Percentiles rank a stretch among this genome's conserved stretches.
phyloP scores from a whole-genome alignment of 2,329 filamentous ascomycete species.

The Camillea tinctor region DNA sequence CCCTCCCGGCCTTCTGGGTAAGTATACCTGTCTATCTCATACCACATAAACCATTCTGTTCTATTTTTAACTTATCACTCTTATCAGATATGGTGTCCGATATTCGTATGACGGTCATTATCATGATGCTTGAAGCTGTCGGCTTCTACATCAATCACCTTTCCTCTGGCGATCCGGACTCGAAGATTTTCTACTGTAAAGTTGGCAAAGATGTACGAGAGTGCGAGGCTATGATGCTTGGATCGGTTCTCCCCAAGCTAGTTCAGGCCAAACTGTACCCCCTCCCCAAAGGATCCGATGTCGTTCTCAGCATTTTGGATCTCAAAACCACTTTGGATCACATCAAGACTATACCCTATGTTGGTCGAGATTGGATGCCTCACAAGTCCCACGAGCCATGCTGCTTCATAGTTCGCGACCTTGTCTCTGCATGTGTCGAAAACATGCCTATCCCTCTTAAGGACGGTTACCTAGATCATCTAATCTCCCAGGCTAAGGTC shows the following conservation, averaged over 20 bases:
- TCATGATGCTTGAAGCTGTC: constrained; percentile 15
- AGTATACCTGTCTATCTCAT: not conserved
- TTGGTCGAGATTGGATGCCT: constrained; percentile 21
- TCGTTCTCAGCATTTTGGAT: constrained; percentile 16
- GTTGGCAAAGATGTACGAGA: constrained; percentile 12
- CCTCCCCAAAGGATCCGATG: constrained; percentile 17
- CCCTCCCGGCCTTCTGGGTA: constrained; percentile 22
- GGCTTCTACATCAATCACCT: constrained; percentile 12
- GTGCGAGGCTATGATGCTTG: constrained; percentile 29
- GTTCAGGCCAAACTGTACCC: constrained; percentile 19
- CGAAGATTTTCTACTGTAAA: constrained; percentile 18
- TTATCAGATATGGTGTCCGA: constrained; percentile 14
- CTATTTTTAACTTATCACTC: not conserved
- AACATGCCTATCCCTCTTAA: constrained; percentile 16
- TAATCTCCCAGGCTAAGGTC: not conserved
- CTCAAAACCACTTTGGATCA: constrained; percentile 16
- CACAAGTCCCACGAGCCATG: constrained; percentile 23
- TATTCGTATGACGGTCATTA: constrained; percentile 14
- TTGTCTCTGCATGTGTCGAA: constrained; percentile 10
- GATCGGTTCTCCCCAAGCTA: constrained; percentile 18
- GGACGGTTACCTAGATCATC: constrained; percentile 2
- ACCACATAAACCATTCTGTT: not conserved
- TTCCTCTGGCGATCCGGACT: constrained; percentile 1
- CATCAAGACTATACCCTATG: constrained; percentile 18
- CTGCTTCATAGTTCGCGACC: constrained; percentile 18